Conservation (phyloP, 257 asterid genomes). For the Knoxia roxburghii region DNA sequence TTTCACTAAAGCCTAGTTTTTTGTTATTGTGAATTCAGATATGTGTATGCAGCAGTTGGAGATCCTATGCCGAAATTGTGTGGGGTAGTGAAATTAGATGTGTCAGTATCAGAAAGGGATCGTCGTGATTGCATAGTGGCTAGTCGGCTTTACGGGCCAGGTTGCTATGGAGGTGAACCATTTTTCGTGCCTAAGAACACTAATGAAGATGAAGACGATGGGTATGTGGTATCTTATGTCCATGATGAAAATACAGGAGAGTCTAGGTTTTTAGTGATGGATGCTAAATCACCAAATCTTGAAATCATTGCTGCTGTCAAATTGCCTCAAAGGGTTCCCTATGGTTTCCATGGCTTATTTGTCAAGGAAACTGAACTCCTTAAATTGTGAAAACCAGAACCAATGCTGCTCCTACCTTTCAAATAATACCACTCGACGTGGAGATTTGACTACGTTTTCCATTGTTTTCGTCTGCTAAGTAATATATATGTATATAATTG, state of each 20-base stretch:
- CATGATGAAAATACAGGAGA: conserved; percentile 63
- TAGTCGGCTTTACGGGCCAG: conserved; percentile 26
- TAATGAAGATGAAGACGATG: conserved; percentile 60
- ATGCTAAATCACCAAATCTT: conserved; percentile 59
- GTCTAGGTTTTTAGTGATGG: conserved; percentile 67
- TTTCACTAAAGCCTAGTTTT: not conserved
- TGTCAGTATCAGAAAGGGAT: conserved; percentile 28
- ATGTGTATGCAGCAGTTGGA: conserved; percentile 34
- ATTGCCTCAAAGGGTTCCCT: conserved; percentile 70
- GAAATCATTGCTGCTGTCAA: conserved; percentile 59
- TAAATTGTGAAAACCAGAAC: conserved; percentile 28
- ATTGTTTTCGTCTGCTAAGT: too few relatives aligned
- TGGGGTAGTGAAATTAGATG: conserved; percentile 38
- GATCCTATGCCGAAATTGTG: conserved; percentile 38
- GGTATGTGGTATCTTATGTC: conserved; percentile 52
- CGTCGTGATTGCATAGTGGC: conserved; percentile 39
- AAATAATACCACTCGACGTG: too few relatives aligned
- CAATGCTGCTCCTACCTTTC: too few relatives aligned
- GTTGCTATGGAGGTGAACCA: conserved; percentile 36
- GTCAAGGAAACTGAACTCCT: conserved; percentile 45
- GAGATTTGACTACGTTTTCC: too few relatives aligned
- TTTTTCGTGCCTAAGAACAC: conserved; percentile 37
- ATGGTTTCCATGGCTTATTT: conserved; percentile 78
- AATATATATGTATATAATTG: too few relatives aligned
- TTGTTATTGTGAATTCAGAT: conserved; percentile 20